Percentiles rank a stretch among this genome's conserved stretches.
Evolutionary conservation across 805 yeast genomes (phyloP).

Genomic region (Metschnikowia vanudenii): DNA sequence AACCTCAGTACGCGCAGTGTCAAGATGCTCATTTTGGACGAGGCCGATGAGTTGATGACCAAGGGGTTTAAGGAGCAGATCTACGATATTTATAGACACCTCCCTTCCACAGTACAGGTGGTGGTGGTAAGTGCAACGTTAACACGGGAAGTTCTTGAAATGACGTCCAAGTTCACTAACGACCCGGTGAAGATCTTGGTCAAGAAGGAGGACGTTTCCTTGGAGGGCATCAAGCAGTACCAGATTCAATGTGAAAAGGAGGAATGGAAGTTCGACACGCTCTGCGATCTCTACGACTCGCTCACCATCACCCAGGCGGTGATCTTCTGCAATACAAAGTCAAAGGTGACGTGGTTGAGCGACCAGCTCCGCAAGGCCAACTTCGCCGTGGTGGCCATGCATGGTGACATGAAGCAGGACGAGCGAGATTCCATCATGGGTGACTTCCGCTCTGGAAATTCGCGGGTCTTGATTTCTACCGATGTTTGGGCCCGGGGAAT

Average conservation of each 20-base stretch:
- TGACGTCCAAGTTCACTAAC: conserved; percentile 87
- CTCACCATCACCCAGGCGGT: conserved; percentile 96
- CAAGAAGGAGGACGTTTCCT: conserved; percentile 88
- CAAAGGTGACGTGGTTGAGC: conserved; percentile 89
- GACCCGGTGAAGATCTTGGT: conserved; percentile 94
- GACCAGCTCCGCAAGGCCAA: conserved; percentile 73
- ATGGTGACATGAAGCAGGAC: conserved; percentile 94
- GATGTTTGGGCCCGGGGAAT: conserved; percentile 98
- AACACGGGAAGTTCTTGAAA: conserved; percentile 86
- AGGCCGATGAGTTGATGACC: conserved; percentile 92
- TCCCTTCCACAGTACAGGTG: conserved; percentile 86
- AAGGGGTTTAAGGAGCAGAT: conserved; percentile 96
- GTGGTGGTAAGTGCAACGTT: conserved; percentile 94
- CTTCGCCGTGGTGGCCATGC: conserved; percentile 94
- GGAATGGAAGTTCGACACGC: conserved; percentile 89
- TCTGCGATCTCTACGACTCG: conserved; percentile 93
- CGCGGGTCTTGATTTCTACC: conserved; percentile 91
- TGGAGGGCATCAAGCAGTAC: conserved; percentile 94
- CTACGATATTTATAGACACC: conserved; percentile 80
- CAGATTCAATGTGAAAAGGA: conserved; percentile 89
- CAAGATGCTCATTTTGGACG: conserved; percentile 89
- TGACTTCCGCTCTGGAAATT: conserved; percentile 91
- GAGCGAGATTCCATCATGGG: conserved; percentile 94
- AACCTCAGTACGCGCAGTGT: conserved; percentile 68
- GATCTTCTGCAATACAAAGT: conserved; percentile 94